A percentile compares a stretch with the other conserved stretches of the same genome.
Conservation (phyloP, 2,329 filamentous ascomycete genomes). For the Septoria petroselini region DNA sequence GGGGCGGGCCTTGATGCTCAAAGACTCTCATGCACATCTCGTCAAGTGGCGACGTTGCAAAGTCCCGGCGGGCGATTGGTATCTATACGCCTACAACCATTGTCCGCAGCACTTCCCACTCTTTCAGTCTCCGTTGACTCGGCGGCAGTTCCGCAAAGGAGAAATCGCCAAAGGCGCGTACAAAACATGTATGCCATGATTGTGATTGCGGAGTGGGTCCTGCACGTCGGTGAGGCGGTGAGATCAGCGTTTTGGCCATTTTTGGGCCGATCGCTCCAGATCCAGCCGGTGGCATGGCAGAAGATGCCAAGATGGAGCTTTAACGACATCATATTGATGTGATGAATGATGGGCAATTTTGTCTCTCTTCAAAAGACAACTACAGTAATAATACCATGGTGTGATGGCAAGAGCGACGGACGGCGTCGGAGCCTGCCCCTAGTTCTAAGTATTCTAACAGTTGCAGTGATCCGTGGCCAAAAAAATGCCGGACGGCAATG, state of each 20-base stretch:
- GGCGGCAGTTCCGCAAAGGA: conserved; percentile 2
- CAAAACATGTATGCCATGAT: neutral
- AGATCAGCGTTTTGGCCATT: conserved; percentile 2
- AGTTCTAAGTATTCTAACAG: no score
- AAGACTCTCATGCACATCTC: neutral
- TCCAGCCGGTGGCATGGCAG: neutral
- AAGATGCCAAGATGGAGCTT: neutral
- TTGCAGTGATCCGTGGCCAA: neutral
- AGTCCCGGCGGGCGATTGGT: neutral
- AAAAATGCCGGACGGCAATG: neutral
- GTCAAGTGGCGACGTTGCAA: neutral
- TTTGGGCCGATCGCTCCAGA: neutral
- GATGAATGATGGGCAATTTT: no score
- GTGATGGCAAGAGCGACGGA: no score
- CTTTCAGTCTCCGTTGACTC: conserved; percentile 7
- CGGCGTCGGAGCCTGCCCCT: no score
- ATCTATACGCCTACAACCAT: neutral
- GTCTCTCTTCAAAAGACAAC: no score
- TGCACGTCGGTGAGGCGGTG: conserved; percentile 13
- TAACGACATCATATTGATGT: no score
- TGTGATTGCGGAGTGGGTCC: neutral
- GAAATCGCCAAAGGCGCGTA: conserved; percentile 7
- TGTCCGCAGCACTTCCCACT: neutral
- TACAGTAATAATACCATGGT: no score
- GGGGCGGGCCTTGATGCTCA: conserved; percentile 15